Base-by-base conservation (phyloP, 495 filamentous ascomycete species). In the Penicillium desertorum region DNA sequence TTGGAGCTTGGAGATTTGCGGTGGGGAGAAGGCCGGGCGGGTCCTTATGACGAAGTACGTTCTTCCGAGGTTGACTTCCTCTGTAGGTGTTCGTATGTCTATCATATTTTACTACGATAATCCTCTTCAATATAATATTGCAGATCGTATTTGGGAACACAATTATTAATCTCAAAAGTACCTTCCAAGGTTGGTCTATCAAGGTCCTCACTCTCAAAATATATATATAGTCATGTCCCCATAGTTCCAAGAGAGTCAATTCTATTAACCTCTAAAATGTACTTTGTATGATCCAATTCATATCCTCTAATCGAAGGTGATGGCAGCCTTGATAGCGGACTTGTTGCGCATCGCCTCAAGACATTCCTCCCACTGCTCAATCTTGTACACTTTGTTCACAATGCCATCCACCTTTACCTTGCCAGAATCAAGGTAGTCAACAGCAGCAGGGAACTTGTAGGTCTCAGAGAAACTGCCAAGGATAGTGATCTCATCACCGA, bases 401-500 rank as follows among this genome's bases (percentile, higher is more conserved):
- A 81, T 82, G 1, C 76, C 77, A 25, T 72, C 65, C 19, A 82
- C 77, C 71, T 83, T 87, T 53, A 88, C 79, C 74, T 86, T 86
- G 47, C 79, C 85, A 7, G 74, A 81, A 63, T 88, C 86, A 36
- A 87, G 79, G 70, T 88, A 88, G 71, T 85, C 81, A 57, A 89
- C 83, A 8, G 86, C 86, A 29, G 86, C 80, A 4, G 86, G 85
- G 79, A 87, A 90, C 79, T 88, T 88, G 75, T 86, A 86, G 16
- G 83, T 83, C 64, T 89, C 84, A 29, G 80, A 85, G 77, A 88
- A 89, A 37, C 79, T 85, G 27, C 86, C 85, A 39, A 89, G 70
- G 59, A 90, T 86, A 57, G 83, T 88, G 63, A 89, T 88, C 64
- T 88, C 86, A 62, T 85, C 76, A 46, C 71, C 71, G 53, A 76